Evolutionary conservation across 2,329 filamentous ascomycete genomes (phyloP).

Genomic region (Sporothrix pallida): DNA sequence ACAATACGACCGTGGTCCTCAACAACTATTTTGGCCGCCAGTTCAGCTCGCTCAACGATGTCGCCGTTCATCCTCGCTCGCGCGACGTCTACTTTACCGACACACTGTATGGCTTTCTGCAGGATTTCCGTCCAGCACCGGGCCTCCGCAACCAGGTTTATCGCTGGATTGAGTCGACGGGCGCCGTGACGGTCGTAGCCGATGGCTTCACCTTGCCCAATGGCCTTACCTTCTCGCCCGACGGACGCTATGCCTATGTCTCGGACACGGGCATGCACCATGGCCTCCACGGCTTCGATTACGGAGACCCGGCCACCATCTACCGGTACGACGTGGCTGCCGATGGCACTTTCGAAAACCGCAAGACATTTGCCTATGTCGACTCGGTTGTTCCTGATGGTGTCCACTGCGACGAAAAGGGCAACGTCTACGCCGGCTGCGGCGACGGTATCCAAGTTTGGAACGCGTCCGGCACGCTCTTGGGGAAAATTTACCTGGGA

Average conservation of each 20-base stretch:
- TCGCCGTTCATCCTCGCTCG: slow-evolving; percentile 58
- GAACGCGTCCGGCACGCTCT: slow-evolving; percentile 54
- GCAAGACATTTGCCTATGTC: slow-evolving; percentile 62
- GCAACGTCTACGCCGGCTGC: slow-evolving; percentile 61
- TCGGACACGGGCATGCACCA: slow-evolving; percentile 58
- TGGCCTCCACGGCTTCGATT: slow-evolving; percentile 52
- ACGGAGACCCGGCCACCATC: slow-evolving; percentile 53
- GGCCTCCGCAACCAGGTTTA: slow-evolving; percentile 65
- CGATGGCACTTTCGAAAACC: slow-evolving; percentile 55
- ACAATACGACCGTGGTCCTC: slow-evolving; percentile 60
- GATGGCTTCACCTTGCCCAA: slow-evolving; percentile 64
- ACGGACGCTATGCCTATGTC: slow-evolving; percentile 59
- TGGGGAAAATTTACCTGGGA: slow-evolving; percentile 63
- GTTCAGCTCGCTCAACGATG: slow-evolving; percentile 67
- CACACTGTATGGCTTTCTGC: slow-evolving; percentile 63
- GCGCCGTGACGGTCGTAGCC: slow-evolving; percentile 60
- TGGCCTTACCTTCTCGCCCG: slow-evolving; percentile 62
- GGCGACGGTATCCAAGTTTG: slow-evolving; percentile 60
- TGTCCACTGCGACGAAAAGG: slow-evolving; percentile 59
- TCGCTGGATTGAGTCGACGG: slow-evolving; percentile 57
- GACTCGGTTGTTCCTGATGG: slow-evolving; percentile 64
- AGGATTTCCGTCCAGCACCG: slow-evolving; percentile 61
- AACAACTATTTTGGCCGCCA: slow-evolving; percentile 65
- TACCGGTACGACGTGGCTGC: slow-evolving; percentile 54
- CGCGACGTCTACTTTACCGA: slow-evolving; percentile 71